Base-by-base conservation (phyloP, 2,329 filamentous ascomycete species). In the Paecilomyces variotii region DNA sequence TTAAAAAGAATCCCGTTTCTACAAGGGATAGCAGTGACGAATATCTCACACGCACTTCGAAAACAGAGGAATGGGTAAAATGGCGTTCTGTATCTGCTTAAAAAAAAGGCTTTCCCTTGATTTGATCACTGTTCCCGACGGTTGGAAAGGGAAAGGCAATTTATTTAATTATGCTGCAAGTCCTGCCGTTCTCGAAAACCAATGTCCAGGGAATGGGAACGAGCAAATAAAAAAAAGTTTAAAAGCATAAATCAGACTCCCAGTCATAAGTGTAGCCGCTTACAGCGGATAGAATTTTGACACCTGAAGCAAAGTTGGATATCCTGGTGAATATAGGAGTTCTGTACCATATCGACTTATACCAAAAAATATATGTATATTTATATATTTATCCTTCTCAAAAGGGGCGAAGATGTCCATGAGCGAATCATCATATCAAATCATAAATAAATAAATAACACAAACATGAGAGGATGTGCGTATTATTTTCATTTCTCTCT, bases 41-140 rank as follows among this genome's bases (percentile, higher is more conserved):
- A 54, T 19, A 25, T 28, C 53, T 30, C 70, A 62, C 62, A 72
- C 72, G 64, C 71, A 74, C 59, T 66, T 64, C 39, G 61, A 58
- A 58, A 67, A 59, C 52, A 30, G 53, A 24, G 39, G 39, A 19
- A 45, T 11, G 39, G 39, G 9, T 24, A 45, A 45, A 45, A n/a
- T 14, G 39, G 39, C 39, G 39, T 45, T 45, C 39, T 45, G n/a
- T 45, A 45, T n/a, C 39, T 45, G 39, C 39, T 45, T 45, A 19
- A 45, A 45, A 45, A 45, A 6, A 32, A n/a, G 39, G 39, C 39
- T 19, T 45, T 24, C 9, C 6, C 39, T 45, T 45, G 39, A 19
- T 45, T 32, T 45, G 39, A 45, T 19, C 39, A 3, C 19, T 14
- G 19, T 45, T 45, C 39, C n/a, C n/a, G n/a, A 9, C n/a, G n/a